Percentiles rank a stretch among this genome's conserved stretches.
These are phyloP conservation scores for Tetrahymena elliotti DNA, from an alignment of 73 alveolate species.

Conservation along the genomic window DNA sequence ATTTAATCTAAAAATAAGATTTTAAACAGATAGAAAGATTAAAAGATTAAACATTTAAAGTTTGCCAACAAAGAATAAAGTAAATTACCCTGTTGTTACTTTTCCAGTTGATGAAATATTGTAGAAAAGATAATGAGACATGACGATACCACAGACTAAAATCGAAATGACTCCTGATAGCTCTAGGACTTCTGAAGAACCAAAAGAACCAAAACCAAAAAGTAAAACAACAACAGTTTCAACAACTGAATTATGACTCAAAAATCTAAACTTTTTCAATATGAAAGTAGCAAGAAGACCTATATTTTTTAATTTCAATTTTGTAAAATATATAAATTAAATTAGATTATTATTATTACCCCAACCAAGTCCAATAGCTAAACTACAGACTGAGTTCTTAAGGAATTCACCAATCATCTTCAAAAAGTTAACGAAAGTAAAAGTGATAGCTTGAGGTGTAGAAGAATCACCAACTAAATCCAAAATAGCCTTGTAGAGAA, in stretches of 20 bases:
- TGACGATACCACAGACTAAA: slow-evolving; percentile 79
- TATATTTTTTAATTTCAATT: not conserved
- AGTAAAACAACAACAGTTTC: slow-evolving; percentile 79
- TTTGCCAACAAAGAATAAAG: not conserved
- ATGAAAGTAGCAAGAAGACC: slow-evolving; percentile 53
- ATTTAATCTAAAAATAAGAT: too few species aligned
- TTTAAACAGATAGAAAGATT: too few species aligned
- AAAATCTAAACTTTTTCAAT: slow-evolving; percentile 42
- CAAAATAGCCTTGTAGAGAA: slow-evolving; percentile 39
- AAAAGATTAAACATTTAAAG: too few species aligned
- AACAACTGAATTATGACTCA: slow-evolving; percentile 58
- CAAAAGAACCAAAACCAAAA: slow-evolving; percentile 79
- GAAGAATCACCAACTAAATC: slow-evolving; percentile 9
- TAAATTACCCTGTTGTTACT: slow-evolving; percentile 14
- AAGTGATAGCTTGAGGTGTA: not conserved
- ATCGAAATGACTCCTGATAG: slow-evolving; percentile 87
- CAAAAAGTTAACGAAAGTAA: not conserved
- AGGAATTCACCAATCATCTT: slow-evolving; percentile 2
- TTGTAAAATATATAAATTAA: not conserved
- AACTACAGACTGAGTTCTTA: slow-evolving; percentile 14
- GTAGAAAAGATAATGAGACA: slow-evolving; percentile 87
- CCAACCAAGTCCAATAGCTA: slow-evolving; percentile 20
- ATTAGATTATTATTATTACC: not conserved
- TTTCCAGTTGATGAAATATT: slow-evolving; percentile 55
- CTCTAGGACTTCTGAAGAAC: slow-evolving; percentile 71